Conservation (phyloP, 306 rosid species). For the Prunus campanulata region DNA sequence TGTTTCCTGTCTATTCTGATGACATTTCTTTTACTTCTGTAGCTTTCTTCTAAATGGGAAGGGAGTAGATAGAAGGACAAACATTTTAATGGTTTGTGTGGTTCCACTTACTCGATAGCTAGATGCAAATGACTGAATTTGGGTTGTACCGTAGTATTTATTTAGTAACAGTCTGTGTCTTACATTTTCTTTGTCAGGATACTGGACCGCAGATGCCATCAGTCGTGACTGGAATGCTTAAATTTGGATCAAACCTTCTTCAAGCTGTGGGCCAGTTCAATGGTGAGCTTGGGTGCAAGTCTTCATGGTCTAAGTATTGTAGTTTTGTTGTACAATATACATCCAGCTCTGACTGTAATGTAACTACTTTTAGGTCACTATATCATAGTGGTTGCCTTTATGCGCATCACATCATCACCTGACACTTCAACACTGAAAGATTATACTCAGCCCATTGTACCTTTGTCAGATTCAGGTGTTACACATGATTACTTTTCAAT, state of each 20-base stretch:
- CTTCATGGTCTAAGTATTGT: constrained; percentile 21
- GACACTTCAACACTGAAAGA: constrained; percentile 55
- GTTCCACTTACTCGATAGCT: constrained; percentile 14
- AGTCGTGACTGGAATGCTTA: constrained; percentile 56
- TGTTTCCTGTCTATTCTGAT: constrained; percentile 31
- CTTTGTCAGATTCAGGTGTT: constrained; percentile 60
- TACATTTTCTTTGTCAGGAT: constrained; percentile 50
- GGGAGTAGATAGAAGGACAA: constrained; percentile 61
- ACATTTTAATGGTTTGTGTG: constrained; percentile 51
- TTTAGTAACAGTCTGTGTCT: constrained; percentile 15
- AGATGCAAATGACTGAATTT: constrained; percentile 10
- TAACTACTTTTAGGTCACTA: constrained; percentile 63
- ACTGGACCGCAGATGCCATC: constrained; percentile 91
- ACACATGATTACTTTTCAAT: not conserved
- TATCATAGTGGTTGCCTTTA: constrained; percentile 66
- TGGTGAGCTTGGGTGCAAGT: constrained; percentile 46
- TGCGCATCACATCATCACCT: constrained; percentile 43
- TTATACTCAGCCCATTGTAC: constrained; percentile 54
- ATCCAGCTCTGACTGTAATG: constrained; percentile 27
- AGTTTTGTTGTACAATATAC: constrained; percentile 21
- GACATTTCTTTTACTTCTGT: constrained; percentile 25
- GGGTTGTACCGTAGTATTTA: constrained; percentile 19
- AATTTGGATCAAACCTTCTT: constrained; percentile 83
- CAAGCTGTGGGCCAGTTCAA: constrained; percentile 88
- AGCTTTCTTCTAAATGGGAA: constrained; percentile 93